A percentile compares a stretch with the other conserved stretches of the same genome.
These are phyloP conservation scores for Neonectria sp. DNA, from an alignment of 2,329 filamentous ascomycete species.

Conservation along the genomic window DNA sequence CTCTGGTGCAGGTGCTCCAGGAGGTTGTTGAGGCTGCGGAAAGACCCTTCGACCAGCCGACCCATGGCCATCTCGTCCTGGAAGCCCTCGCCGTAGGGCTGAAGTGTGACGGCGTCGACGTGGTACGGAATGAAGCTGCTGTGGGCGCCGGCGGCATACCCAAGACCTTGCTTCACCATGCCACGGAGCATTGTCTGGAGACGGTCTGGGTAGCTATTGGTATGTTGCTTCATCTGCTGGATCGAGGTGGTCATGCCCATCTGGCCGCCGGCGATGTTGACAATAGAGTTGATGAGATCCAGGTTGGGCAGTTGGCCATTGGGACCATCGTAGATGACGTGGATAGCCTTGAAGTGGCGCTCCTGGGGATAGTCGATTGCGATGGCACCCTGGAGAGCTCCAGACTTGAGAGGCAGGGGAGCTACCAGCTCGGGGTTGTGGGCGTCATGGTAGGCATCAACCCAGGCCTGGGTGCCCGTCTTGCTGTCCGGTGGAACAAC, in stretches of 20 bases:
- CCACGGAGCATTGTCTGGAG: slow-evolving; percentile 91
- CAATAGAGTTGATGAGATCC: slow-evolving; percentile 94
- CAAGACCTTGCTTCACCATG: slow-evolving; percentile 92
- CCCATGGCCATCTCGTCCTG: slow-evolving; percentile 98
- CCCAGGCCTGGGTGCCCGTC: slow-evolving; percentile 94
- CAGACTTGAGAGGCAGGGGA: slow-evolving; percentile 89
- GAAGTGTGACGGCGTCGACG: slow-evolving; percentile 94
- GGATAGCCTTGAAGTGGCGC: slow-evolving; percentile 86
- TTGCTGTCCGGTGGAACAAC: slow-evolving; percentile 90
- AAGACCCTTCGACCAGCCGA: slow-evolving; percentile 89
- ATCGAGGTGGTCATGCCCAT: slow-evolving; percentile 90
- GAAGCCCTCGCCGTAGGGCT: slow-evolving; percentile 92
- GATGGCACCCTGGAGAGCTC: slow-evolving; percentile 91
- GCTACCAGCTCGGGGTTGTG: slow-evolving; percentile 81
- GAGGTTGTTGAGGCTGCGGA: slow-evolving; percentile 94
- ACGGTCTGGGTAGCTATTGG: slow-evolving; percentile 84
- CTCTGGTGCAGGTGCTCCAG: slow-evolving; percentile 98
- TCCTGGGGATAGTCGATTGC: slow-evolving; percentile 95
- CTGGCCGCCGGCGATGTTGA: slow-evolving; percentile 88
- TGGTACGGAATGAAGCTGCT: slow-evolving; percentile 98
- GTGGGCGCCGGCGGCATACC: slow-evolving; percentile 90
- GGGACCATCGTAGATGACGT: slow-evolving; percentile 94
- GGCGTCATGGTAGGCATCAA: slow-evolving; percentile 96
- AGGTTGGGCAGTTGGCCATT: slow-evolving; percentile 97
- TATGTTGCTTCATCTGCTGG: slow-evolving; percentile 90